Percentiles rank a stretch among this genome's conserved stretches.
phyloP scores from a whole-genome alignment of 2,329 filamentous ascomycete species.

The Trichoderma harzianum region DNA sequence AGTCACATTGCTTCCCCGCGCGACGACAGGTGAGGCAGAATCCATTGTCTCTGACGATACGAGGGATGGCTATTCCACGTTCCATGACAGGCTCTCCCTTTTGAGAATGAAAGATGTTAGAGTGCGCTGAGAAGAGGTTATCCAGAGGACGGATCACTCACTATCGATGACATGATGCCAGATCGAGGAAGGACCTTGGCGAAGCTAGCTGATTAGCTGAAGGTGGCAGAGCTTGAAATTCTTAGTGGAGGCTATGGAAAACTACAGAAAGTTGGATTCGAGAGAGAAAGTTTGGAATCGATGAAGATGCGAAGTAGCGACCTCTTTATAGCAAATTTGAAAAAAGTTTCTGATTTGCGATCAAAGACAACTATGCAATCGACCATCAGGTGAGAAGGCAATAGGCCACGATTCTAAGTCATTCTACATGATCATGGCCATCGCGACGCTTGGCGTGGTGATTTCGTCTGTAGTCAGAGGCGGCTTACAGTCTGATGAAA shows the following conservation, averaged over 20 bases:
- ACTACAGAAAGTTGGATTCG: not conserved
- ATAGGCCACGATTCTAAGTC: not conserved
- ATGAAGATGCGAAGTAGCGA: not conserved
- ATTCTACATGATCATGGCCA: not conserved
- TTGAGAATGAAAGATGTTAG: not conserved
- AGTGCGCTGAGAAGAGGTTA: not conserved
- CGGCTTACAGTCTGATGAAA: not conserved
- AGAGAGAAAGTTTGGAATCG: not conserved
- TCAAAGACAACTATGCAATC: not conserved
- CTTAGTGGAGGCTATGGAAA: not conserved
- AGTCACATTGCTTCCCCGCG: conserved; percentile 54
- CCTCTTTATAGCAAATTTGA: not conserved
- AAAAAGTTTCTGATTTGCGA: not conserved
- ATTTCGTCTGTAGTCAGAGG: not conserved
- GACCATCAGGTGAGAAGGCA: not conserved
- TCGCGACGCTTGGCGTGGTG: not conserved
- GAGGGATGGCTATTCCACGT: conserved; percentile 23
- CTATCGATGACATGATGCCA: not conserved
- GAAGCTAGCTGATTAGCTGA: not conserved
- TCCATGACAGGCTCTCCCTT: not conserved
- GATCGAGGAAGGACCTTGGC: not conserved
- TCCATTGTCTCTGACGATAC: conserved; percentile 35
- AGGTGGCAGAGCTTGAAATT: not conserved
- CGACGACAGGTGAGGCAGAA: conserved; percentile 50
- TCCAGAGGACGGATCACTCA: not conserved